Base-by-base conservation (phyloP, 2,329 filamentous ascomycete species). In the Fusarium foetens region DNA sequence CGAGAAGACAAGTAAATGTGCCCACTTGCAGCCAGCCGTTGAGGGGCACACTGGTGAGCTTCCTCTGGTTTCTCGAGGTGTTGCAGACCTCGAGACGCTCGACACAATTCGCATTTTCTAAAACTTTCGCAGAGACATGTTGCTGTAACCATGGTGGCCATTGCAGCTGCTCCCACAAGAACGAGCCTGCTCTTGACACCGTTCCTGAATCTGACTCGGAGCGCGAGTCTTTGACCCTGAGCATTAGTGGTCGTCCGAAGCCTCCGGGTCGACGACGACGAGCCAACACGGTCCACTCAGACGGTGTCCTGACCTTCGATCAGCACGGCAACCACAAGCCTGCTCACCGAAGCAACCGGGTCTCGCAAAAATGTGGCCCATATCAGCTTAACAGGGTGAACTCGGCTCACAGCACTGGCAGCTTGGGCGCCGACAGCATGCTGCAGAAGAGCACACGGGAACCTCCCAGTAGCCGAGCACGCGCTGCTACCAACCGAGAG, bases 1-100 rank as follows among this genome's bases (percentile, higher is more conserved):
- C 81, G 94, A 97, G 83, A 98, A 97, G 88, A 90, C 91, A 70
- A 92, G 92, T 85, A 89, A 89, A 80, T 91, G 90, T 81, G 83
- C 87, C 66, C 88, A 91, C 80, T 75, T 90, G 78, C 86, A 89
- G 75, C 85, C 86, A 58, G 85, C 85, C 39, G 77, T 88, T 58
- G 87, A 89, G 54, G 88, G 88, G 71, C 88, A 90, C 80, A 86
- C 85, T 83, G 89, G 86, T 90, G 81, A 87, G 87, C 76, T 63
- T 61, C 68, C 64, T 60, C 52, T 55, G 25, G 53, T 68, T 46
- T 67, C 53, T 67, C 58, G 57, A 46, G 51, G 54, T 53, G 39
- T 46, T 33, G 23, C 57, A 33, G 29, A 53, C 45, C 55, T 66
- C 53, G 60, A 62, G 42, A 54, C 49, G 36, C 55, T 61, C 36